Base-by-base conservation (phyloP, 495 filamentous ascomycete genomes). In the Chaetomium tenue region DNA sequence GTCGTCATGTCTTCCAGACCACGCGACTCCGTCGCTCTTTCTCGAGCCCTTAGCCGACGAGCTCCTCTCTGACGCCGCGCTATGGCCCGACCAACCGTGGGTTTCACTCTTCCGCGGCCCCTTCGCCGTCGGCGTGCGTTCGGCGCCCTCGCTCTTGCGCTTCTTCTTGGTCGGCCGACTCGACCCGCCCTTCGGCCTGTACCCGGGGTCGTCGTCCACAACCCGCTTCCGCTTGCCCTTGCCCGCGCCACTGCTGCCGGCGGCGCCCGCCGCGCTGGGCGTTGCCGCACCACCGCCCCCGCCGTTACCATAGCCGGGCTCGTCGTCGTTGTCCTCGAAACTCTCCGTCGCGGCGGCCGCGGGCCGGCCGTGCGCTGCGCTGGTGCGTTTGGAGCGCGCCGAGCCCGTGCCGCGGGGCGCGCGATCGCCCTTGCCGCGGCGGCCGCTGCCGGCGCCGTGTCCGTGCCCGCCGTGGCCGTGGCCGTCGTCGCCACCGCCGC, bases 111-210 rank as follows among this genome's bases (percentile, higher is more conserved):
- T 61, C 51, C 60, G 42, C 15, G 57, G 13, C n/a, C 46, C 22
- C 56, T 40, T 48, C 0, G 12, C 47, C 50, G 39, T 39, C 56
- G 47, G 33, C 48, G 56, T 44, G 22, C 39, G 16, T 18, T 55
- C 40, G 16, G 30, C 63, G 12, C 63, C 72, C 5, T 64, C 69
- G 46, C 73, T 78, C 72, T 76, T 76, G 48, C 70, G 79, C 80
- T 90, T 91, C 79, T 88, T 87, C 73, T 86, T 87, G 25, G 77
- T 80, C 0, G 84, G 78, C 56, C 88, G 80, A 60, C 81, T 87
- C 0, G 75, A 75, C 2, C 79, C 79, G 0, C 87, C 87, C 72
- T 91, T 91, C 3, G 88, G 86, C 66, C 88, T 76, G 69, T 91
- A 91, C 12, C 85, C 86, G 15, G 80, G 77, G 71, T 93, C 91